Conservation (phyloP, 345 rosid species). For the Litchi chinensis region DNA sequence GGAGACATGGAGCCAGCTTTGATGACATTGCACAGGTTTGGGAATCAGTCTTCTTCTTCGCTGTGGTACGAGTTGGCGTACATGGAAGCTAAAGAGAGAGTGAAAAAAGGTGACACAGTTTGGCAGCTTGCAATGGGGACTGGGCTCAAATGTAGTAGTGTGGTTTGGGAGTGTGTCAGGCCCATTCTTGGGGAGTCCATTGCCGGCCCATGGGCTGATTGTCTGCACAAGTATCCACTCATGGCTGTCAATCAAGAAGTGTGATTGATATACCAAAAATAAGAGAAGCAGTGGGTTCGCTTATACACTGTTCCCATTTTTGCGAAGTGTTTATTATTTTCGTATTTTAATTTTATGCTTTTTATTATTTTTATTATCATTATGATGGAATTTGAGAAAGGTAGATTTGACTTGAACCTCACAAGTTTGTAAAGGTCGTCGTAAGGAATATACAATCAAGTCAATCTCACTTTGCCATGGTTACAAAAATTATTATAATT, state of each 20-base stretch:
- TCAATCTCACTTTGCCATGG: too few species aligned
- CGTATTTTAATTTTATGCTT: too few species aligned
- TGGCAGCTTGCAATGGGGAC: constrained; percentile 60
- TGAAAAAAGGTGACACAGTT: constrained; percentile 51
- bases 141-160: constrained; percentile 45
- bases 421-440: too few species aligned
- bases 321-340: too few species aligned
- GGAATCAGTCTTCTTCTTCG: constrained; percentile 62
- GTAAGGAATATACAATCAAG: too few species aligned
- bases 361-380: too few species aligned
- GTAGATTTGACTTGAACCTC: too few species aligned
- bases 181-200: constrained; percentile 37
- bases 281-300: too few species aligned
- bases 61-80: constrained; percentile 57
- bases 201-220: constrained; percentile 45
- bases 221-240: constrained; percentile 38
- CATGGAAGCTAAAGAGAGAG: constrained; percentile 52
- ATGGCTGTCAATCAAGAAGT: background rate
- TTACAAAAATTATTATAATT: too few species aligned
- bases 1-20: constrained; percentile 49
- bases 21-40: constrained; percentile 61
- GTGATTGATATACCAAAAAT: background rate
- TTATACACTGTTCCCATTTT: too few species aligned
- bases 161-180: constrained; percentile 47
- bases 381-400: too few species aligned